These are phyloP conservation scores for Odontarrhena argentea DNA, from an alignment of 345 rosid genomes.

Conservation along the genomic window DNA sequence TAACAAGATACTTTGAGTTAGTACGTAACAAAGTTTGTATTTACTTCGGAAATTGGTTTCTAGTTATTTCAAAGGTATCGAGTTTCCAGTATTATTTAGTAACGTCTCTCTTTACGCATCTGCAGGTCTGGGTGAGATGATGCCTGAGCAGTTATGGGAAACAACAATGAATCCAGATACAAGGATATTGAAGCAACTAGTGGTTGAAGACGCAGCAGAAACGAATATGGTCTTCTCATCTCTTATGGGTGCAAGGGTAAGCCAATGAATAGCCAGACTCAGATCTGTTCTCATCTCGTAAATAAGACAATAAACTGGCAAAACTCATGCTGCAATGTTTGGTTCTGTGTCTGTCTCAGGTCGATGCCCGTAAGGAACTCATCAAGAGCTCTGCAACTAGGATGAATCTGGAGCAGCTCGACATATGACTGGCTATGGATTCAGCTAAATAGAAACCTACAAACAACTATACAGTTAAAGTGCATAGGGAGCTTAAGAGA, in stretches of 20 bases:
- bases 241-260: constrained; percentile 89
- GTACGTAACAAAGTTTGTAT: background rate
- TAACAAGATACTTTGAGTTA: background rate
- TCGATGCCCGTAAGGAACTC: constrained; percentile 81
- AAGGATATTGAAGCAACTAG: constrained; percentile 77
- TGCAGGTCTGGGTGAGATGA: constrained; percentile 94
- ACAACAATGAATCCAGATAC: constrained; percentile 82
- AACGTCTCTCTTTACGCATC: background rate
- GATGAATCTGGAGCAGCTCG: constrained; percentile 65
- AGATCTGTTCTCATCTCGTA: background rate
- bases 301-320: background rate
- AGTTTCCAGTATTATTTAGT: background rate
- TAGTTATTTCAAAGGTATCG: background rate
- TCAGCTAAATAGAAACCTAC: constrained; percentile 13
- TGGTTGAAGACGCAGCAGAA: constrained; percentile 77
- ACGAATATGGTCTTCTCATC: constrained; percentile 73
- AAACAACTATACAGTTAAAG: constrained; percentile 2
- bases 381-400: constrained; percentile 61
- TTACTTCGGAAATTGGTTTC: background rate
- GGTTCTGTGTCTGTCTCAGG: constrained; percentile 46
- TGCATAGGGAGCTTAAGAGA: constrained; percentile 23
- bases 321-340: constrained; percentile 14
- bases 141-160: constrained; percentile 91
- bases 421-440: constrained; percentile 50
- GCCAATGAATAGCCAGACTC: constrained; percentile 24